Percentiles rank a stretch among this genome's conserved stretches.
Evolutionary conservation across 495 filamentous ascomycete species (phyloP).

Genomic region (Lasiosphaeris hirsuta): DNA sequence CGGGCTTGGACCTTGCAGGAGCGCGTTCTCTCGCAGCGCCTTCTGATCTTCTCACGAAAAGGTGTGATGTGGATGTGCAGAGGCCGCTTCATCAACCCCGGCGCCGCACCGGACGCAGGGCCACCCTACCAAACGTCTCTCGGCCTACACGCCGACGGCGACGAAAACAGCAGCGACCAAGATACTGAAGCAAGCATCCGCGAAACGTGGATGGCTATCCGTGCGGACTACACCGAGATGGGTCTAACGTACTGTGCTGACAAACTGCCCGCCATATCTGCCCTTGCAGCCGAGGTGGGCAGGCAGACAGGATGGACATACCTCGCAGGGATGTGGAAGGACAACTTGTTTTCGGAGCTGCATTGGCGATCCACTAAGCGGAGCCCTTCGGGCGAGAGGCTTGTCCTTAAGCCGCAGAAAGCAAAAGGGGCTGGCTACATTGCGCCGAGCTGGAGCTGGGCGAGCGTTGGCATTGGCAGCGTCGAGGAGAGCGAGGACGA

Average conservation of each 20-base stretch:
- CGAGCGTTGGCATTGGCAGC: not conserved
- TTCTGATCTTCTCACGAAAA: constrained; percentile 7
- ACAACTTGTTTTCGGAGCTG: constrained; percentile 8
- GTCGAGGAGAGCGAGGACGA: not conserved
- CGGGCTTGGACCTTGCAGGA: constrained; percentile 1
- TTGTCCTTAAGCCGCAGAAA: not conserved
- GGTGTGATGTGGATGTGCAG: constrained; percentile 11
- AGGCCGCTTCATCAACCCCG: constrained; percentile 3
- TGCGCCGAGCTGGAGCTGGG: constrained; percentile 5
- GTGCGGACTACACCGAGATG: constrained; percentile 7
- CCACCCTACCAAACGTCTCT: not conserved
- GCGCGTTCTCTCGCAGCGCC: not conserved
- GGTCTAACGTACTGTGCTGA: not conserved
- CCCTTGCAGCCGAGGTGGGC: constrained; percentile 6
- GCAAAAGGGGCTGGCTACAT: constrained; percentile 1
- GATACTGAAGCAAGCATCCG: not conserved
- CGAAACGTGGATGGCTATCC: constrained; percentile 3
- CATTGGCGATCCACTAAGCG: constrained; percentile 5
- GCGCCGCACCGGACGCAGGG: constrained; percentile 6
- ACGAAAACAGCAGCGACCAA: not conserved
- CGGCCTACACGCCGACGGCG: not conserved
- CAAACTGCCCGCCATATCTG: constrained; percentile 10
- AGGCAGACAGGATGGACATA: constrained; percentile 4
- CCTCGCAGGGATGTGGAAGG: constrained; percentile 8
- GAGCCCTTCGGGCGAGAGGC: not conserved